Evolutionary conservation across 2,329 filamentous ascomycete genomes (phyloP).

Genomic region (Ceratocystis colombiana): DNA sequence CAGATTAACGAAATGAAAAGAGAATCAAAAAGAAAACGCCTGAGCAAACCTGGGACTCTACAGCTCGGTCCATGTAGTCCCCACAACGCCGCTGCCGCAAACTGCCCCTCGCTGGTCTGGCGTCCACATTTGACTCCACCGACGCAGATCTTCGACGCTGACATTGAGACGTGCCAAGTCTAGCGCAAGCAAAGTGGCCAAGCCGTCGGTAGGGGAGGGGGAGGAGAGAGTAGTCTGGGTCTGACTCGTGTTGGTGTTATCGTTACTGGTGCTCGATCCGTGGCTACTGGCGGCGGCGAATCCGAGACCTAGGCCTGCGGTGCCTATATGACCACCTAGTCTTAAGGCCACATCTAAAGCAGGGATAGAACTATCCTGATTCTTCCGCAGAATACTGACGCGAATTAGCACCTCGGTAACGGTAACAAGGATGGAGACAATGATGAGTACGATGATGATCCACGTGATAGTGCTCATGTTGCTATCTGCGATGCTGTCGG

Average conservation of each 20-base stretch:
- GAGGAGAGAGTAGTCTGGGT: too few relatives aligned
- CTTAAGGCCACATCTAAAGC: too few relatives aligned
- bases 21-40: not conserved
- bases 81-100: conserved; percentile 25
- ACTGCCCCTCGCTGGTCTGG: conserved; percentile 26
- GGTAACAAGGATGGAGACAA: conserved; percentile 83
- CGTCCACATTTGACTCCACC: conserved; percentile 28
- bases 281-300: conserved; percentile 25
- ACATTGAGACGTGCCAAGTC: conserved; percentile 45
- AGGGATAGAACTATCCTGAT: conserved; percentile 20
- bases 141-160: conserved; percentile 41
- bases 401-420: conserved; percentile 78
- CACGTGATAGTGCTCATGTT: conserved; percentile 96
- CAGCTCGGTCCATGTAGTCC: conserved; percentile 17
- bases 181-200: conserved; percentile 37
- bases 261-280: conserved; percentile 31
- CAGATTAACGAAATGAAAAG: not conserved
- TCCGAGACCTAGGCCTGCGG: too few relatives aligned
- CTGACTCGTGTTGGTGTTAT: too few relatives aligned
- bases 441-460: conserved; percentile 93
- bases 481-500: conserved; percentile 80
- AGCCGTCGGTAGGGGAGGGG: conserved; percentile 31
- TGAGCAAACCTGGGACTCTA: not conserved
- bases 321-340: too few relatives aligned
- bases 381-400: conserved; percentile 59